phyloP scores from a whole-genome alignment of 148 eudicot species.

The Oxyria digyna region DNA sequence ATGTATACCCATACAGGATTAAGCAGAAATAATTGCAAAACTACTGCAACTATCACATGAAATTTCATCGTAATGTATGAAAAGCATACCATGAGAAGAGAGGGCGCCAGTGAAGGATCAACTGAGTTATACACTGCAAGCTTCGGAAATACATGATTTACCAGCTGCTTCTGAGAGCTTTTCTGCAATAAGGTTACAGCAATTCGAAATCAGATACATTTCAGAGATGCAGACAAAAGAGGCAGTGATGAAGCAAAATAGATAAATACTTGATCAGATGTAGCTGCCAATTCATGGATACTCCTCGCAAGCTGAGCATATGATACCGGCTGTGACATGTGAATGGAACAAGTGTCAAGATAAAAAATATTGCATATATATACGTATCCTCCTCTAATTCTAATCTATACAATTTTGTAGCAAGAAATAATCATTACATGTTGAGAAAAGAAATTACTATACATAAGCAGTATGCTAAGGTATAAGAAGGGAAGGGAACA shows the following conservation, averaged over 20 bases:
- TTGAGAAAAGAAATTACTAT: neutral
- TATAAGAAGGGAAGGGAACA: neutral
- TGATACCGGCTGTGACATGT: slow-evolving; percentile 64
- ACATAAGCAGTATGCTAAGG: neutral
- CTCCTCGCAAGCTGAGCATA: slow-evolving; percentile 98
- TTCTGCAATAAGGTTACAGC: slow-evolving; percentile 34
- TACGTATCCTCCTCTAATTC: neutral
- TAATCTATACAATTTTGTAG: neutral
- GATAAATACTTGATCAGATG: slow-evolving; percentile 78
- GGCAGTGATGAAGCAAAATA: neutral
- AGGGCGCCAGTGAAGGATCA: slow-evolving; percentile 95
- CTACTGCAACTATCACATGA: neutral
- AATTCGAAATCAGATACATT: neutral
- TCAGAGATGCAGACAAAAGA: neutral
- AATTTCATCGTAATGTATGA: neutral
- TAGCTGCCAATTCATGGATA: slow-evolving; percentile 83
- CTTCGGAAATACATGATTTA: slow-evolving; percentile 95
- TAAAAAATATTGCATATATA: neutral
- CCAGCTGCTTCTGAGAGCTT: slow-evolving; percentile 81
- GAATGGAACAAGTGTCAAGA: neutral
- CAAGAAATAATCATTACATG: neutral
- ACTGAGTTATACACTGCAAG: slow-evolving; percentile 99
- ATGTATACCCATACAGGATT: neutral
- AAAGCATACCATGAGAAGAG: slow-evolving; percentile 83
- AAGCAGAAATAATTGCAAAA: neutral